phyloP scores from a whole-genome alignment of 1,284 basidiomycete species.

The Apiotrichum veenhuisii region DNA sequence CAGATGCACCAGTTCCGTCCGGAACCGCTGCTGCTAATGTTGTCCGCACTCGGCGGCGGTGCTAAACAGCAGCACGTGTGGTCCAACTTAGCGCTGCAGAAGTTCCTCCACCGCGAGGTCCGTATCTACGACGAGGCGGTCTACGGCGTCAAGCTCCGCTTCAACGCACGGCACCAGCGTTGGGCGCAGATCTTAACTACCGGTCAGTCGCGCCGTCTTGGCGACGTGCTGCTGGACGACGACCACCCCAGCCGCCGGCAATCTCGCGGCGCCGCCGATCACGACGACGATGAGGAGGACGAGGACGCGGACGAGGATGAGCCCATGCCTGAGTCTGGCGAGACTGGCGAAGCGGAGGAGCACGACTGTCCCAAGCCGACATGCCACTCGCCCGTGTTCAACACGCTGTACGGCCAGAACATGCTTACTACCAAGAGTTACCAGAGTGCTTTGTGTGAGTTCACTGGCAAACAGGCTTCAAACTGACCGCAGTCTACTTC shows the following conservation, averaged over 20 bases:
- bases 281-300: constrained; percentile 19
- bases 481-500: constrained; percentile 65
- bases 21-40: constrained; percentile 64
- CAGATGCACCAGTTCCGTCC: constrained; percentile 71
- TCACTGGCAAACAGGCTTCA: background rate
- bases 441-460: constrained; percentile 83
- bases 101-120: constrained; percentile 74
- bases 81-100: constrained; percentile 70
- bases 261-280: background rate
- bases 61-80: constrained; percentile 66
- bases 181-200: constrained; percentile 43
- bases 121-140: constrained; percentile 62
- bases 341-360: background rate
- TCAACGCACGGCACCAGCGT: constrained; percentile 16
- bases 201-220: constrained; percentile 23
- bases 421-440: constrained; percentile 80
- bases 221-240: constrained; percentile 20
- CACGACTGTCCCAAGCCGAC: constrained; percentile 54
- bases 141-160: constrained; percentile 55
- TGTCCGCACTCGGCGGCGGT: constrained; percentile 62
- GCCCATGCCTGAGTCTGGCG: background rate
- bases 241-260: constrained; percentile 2
- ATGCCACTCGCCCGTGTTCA: constrained; percentile 67
- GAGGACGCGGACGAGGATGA: constrained; percentile 15
- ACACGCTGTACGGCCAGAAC: constrained; percentile 81